These are phyloP conservation scores for Oryza punctata DNA, from an alignment of 176 grass and related monocot species.

Conservation along the genomic window DNA sequence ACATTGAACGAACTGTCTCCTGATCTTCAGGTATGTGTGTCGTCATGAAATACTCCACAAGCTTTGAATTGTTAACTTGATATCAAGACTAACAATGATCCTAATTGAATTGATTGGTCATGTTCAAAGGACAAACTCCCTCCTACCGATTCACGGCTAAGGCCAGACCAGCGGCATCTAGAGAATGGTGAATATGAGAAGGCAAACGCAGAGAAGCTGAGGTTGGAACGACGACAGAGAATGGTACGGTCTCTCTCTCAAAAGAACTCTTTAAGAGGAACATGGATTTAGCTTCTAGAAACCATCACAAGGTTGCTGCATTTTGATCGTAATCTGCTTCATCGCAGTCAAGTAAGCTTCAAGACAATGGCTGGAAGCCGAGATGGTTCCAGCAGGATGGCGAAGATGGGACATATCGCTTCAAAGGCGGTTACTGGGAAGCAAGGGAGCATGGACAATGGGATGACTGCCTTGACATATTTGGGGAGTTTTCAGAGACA, in stretches of 20 bases:
- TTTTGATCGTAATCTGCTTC: background rate
- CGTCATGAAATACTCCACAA: background rate
- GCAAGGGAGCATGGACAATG: slow-evolving; percentile 54
- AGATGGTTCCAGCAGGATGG: slow-evolving; percentile 54
- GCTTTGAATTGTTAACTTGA: background rate
- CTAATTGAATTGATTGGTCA: background rate
- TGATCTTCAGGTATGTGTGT: slow-evolving; percentile 69
- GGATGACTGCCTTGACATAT: slow-evolving; percentile 68
- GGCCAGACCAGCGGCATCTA: slow-evolving; percentile 88
- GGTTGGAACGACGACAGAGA: slow-evolving; percentile 82
- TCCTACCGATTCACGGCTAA: slow-evolving; percentile 89
- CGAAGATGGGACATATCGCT: slow-evolving; percentile 40
- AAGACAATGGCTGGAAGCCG: slow-evolving; percentile 73
- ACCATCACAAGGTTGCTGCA: background rate
- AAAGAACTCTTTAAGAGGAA: background rate
- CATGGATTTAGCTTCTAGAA: background rate
- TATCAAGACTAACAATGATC: slow-evolving; percentile 11
- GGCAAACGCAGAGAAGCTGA: slow-evolving; percentile 83
- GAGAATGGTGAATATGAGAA: slow-evolving; percentile 92
- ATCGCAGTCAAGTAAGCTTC: slow-evolving; percentile 62
- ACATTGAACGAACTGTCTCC: slow-evolving; percentile 83
- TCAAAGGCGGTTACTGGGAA: slow-evolving; percentile 83
- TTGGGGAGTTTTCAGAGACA: slow-evolving; percentile 53
- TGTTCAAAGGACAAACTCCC: slow-evolving; percentile 82
- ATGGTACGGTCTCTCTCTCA: slow-evolving; percentile 43